Conservation (phyloP, 192 early-diverging fungal genomes). For the Neocallimastix lanati region DNA sequence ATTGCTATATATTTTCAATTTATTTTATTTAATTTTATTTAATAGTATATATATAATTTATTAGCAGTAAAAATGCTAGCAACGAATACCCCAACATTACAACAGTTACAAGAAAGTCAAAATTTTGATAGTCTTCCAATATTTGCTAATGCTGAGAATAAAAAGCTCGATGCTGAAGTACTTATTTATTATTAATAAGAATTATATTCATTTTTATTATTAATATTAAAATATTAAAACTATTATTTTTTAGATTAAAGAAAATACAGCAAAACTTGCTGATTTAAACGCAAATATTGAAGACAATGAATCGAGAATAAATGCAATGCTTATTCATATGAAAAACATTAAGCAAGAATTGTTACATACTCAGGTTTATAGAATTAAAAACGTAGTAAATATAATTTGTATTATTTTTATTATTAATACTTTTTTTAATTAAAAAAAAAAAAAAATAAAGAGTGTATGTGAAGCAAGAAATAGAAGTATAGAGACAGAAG, state of each 20-base stretch:
- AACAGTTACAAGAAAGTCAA: neutral
- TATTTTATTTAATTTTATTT: too few relatives aligned
- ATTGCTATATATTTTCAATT: too few relatives aligned
- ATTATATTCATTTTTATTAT: neutral
- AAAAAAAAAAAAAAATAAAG: conserved; percentile 6
- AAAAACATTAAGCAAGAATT: conserved; percentile 37
- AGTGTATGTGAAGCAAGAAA: conserved; percentile 26
- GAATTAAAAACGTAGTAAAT: neutral
- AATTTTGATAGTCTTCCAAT: conserved; percentile 15
- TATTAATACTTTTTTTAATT: neutral
- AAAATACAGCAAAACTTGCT: conserved; percentile 14
- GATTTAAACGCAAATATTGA: conserved; percentile 17
- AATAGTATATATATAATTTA: too few relatives aligned
- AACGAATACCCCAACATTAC: neutral
- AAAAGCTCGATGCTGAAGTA: conserved; percentile 15
- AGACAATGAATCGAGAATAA: conserved; percentile 23
- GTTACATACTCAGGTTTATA: conserved; percentile 23
- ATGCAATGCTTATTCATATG: conserved; percentile 25
- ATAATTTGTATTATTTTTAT: neutral
- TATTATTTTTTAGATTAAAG: conserved; percentile 12
- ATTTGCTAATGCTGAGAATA: conserved; percentile 33
- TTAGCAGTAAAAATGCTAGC: neutral
- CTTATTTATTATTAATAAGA: neutral
- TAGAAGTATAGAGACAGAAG: conserved; percentile 36
- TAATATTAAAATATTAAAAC: neutral